A percentile compares a stretch with the other conserved stretches of the same genome.
Conservation (phyloP, 2,329 filamentous ascomycete species). For the Gremmenia infestans region DNA sequence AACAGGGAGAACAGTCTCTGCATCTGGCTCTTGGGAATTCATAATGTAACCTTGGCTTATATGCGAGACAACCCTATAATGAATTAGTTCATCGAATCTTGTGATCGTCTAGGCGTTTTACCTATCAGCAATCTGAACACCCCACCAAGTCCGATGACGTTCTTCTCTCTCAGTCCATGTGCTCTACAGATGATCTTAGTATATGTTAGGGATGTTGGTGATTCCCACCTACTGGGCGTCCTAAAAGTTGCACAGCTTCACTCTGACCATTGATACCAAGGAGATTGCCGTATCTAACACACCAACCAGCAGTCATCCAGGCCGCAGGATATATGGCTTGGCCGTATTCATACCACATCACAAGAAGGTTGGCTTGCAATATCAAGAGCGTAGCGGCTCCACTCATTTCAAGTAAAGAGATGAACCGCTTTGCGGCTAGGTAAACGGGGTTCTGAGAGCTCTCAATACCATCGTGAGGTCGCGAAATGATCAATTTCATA, state of each 20-base stretch:
- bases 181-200: slow-evolving; percentile 22
- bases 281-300: slow-evolving; percentile 41
- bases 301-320: slow-evolving; percentile 43
- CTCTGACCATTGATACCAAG: slow-evolving; percentile 38
- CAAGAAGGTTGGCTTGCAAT: slow-evolving; percentile 42
- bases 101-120: slow-evolving; percentile 14
- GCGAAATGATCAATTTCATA: slow-evolving; percentile 42
- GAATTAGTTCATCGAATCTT: slow-evolving; percentile 7
- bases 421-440: slow-evolving; percentile 39
- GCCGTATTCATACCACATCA: slow-evolving; percentile 44
- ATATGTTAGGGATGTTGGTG: not conserved
- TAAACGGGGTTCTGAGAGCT: slow-evolving; percentile 38
- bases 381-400: slow-evolving; percentile 39
- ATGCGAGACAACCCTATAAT: slow-evolving; percentile 26
- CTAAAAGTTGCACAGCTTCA: slow-evolving; percentile 35
- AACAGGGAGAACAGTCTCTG: slow-evolving; percentile 21
- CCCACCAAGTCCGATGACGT: slow-evolving; percentile 44
- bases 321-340: slow-evolving; percentile 47
- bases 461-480: slow-evolving; percentile 33
- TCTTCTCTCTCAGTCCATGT: slow-evolving; percentile 46
- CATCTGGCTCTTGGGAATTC: slow-evolving; percentile 28
- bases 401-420: slow-evolving; percentile 37
- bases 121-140: slow-evolving; percentile 42
- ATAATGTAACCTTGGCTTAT: slow-evolving; percentile 27
- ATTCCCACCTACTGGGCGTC: slow-evolving; percentile 29